Percentiles rank a stretch among this genome's conserved stretches.
phyloP scores from a whole-genome alignment of 2,329 filamentous ascomycete species.

The Talaromyces sp. region DNA sequence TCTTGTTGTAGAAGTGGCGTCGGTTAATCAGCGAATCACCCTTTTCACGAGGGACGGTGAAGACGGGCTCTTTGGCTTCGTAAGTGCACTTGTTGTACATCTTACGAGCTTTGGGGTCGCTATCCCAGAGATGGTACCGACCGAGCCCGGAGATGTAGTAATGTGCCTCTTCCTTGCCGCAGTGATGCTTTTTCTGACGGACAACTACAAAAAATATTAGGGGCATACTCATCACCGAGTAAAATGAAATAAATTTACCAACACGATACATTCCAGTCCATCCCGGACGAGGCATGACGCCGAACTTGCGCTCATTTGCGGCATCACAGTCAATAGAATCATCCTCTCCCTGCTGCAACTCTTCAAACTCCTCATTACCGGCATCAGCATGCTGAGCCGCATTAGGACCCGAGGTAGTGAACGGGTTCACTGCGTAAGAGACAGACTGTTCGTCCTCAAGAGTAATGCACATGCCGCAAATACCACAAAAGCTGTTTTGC shows the following conservation, averaged over 20 bases:
- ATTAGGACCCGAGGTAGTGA: background rate
- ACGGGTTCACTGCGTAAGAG: background rate
- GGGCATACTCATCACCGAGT: background rate
- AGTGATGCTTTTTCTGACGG: background rate
- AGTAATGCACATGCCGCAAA: slow-evolving; percentile 15
- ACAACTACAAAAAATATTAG: slow-evolving; percentile 3
- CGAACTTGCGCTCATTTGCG: slow-evolving; percentile 9
- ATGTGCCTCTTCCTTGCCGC: background rate
- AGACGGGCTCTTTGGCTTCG: slow-evolving; percentile 4
- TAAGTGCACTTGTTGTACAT: slow-evolving; percentile 4
- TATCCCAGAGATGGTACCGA: slow-evolving; percentile 16
- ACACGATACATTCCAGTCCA: slow-evolving; percentile 16
- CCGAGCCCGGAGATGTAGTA: slow-evolving; percentile 12
- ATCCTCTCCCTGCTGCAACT: slow-evolving; percentile 1
- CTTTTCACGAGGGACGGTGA: slow-evolving; percentile 11
- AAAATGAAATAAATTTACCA: background rate
- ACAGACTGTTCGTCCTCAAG: slow-evolving; percentile 17
- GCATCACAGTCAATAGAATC: background rate
- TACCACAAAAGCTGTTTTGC: slow-evolving; percentile 12
- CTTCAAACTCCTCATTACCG: slow-evolving; percentile 9
- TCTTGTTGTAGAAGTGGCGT: slow-evolving; percentile 14
- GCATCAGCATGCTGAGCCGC: slow-evolving; percentile 10
- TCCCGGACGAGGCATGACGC: slow-evolving; percentile 12
- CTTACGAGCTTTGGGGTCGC: slow-evolving; percentile 13
- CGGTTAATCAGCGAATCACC: slow-evolving; percentile 5